Base-by-base conservation (phyloP, 106 monocot species). In the Ottelia alismoides region DNA sequence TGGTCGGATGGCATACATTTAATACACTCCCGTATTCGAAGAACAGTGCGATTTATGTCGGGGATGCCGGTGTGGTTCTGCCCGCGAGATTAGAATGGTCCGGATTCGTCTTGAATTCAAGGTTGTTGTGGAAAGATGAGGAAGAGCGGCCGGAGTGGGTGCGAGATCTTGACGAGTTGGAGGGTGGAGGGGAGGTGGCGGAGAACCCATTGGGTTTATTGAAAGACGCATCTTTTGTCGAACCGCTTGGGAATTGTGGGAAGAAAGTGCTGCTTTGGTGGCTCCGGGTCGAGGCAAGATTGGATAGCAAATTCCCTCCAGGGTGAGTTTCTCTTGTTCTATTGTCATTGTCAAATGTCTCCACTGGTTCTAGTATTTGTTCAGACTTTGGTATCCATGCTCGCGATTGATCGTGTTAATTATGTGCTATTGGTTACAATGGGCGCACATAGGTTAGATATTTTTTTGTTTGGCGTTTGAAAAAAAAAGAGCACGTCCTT, bases 71-170 rank as follows among this genome's bases (percentile, higher is more conserved):
- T 19, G 56, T 60, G 1, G 74, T 81, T 19, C 19, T 78, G 51
- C 87, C 75, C 4, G 28, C 23, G 40, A 74, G 68, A 40, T 49
- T 87, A 55, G 82, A 87, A 30, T 87, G 87, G 87, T 64, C 82
- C 32, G 82, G 87, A 27, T 87, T 87, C 60, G 87, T 87, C 9
- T 46, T 87, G 65, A 78, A 87, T 60, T 74, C 87, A 5, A 82
- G 72, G 56, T 28, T 87, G 66, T 45, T 87, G 5, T 87, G 87
- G 87, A 65, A 66, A 48, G 70, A 82, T 20, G 57, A 50, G 0
- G 78, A 74, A 48, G 69, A 47, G 17, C 69, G 61, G 51, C 87
- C 81, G 0, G 75, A 78, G n/a, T 82, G 78, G 87, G 55, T 72
- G 17, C 47, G 62, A 28, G 82, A 81, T 75, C 63, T 87, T 18